Evolutionary conservation across 805 yeast genomes (phyloP).

Genomic region (Isabelozyma gotoi): DNA sequence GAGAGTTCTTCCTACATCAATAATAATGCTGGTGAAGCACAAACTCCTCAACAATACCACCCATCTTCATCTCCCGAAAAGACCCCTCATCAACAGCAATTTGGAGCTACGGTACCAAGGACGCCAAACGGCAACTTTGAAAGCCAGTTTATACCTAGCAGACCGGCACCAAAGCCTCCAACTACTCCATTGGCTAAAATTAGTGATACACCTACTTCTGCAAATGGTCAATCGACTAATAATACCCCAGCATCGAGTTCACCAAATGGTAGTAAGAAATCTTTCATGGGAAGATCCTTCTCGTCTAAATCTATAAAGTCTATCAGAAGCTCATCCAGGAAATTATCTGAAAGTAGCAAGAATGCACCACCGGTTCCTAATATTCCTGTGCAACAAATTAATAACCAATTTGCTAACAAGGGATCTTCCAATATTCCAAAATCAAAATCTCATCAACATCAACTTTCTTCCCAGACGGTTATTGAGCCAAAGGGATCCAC

Average conservation of each 20-base stretch:
- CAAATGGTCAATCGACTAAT: slow-evolving; percentile 1
- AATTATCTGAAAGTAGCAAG: slow-evolving; percentile 15
- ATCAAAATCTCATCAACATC: slow-evolving; percentile 40
- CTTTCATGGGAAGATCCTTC: slow-evolving; percentile 33
- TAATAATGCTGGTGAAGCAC: too few relatives aligned
- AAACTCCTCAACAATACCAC: slow-evolving; percentile 3
- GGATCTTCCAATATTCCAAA: slow-evolving; percentile 28
- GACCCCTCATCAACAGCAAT: slow-evolving; percentile 3
- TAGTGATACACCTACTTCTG: neutral
- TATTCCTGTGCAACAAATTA: slow-evolving; percentile 6
- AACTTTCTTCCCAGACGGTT: slow-evolving; percentile 29
- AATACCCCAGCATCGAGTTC: slow-evolving; percentile 5
- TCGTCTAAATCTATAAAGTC: slow-evolving; percentile 39
- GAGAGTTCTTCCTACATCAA: slow-evolving; percentile 3
- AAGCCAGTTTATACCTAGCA: slow-evolving; percentile 56
- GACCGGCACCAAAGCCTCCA: slow-evolving; percentile 70
- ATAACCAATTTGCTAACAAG: neutral
- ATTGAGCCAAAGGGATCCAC: slow-evolving; percentile 23
- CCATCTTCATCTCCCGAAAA: neutral
- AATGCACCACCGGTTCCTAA: slow-evolving; percentile 17
- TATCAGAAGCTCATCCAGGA: slow-evolving; percentile 23
- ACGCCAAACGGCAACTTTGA: slow-evolving; percentile 32
- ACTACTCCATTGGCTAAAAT: slow-evolving; percentile 9
- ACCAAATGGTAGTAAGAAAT: slow-evolving; percentile 12
- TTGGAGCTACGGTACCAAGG: slow-evolving; percentile 9